A percentile compares a stretch with the other conserved stretches of the same genome.
These are phyloP conservation scores for Gymnopilus dilepis DNA, from an alignment of 768 basidiomycete species.

Conservation along the genomic window DNA sequence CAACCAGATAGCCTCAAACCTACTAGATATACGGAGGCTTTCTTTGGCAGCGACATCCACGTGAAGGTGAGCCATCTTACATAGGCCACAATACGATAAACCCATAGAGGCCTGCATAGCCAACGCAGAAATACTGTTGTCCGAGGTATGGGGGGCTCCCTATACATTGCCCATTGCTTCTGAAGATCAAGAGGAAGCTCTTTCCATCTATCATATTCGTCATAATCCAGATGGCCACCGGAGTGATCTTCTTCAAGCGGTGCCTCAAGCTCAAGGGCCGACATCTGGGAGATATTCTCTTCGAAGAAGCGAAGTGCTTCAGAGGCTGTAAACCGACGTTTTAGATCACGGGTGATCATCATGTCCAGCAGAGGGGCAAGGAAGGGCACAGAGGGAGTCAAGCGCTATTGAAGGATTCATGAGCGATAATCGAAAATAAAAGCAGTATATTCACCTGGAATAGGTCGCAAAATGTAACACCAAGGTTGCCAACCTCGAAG, in stretches of 20 bases:
- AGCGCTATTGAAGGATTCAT: constrained; percentile 15
- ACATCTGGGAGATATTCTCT: constrained; percentile 3
- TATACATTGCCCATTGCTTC: too few relatives aligned
- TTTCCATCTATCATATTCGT: too few relatives aligned
- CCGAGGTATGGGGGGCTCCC: constrained; percentile 21
- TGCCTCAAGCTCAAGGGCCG: constrained; percentile 6
- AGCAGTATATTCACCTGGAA: constrained; percentile 18
- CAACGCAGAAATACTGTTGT: constrained; percentile 40
- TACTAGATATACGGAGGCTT: too few relatives aligned
- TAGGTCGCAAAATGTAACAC: not conserved
- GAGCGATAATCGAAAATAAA: too few relatives aligned
- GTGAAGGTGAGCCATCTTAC: not conserved
- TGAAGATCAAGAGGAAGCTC: too few relatives aligned
- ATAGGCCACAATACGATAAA: not conserved
- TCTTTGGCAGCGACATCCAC: not conserved
- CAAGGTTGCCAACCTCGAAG: constrained; percentile 29
- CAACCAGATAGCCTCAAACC: too few relatives aligned
- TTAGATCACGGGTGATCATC: constrained; percentile 2
- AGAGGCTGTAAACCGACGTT: constrained; percentile 30
- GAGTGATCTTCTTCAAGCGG: constrained; percentile 26
- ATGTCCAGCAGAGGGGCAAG: constrained; percentile 26
- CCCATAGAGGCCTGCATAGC: constrained; percentile 27
- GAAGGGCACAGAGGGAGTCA: constrained; percentile 21
- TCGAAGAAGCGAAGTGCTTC: constrained; percentile 34
- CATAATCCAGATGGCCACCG: constrained; percentile 25